Evolutionary conservation across 176 grass and related monocot genomes (phyloP).

Genomic region (Cenchrus purpureus): DNA sequence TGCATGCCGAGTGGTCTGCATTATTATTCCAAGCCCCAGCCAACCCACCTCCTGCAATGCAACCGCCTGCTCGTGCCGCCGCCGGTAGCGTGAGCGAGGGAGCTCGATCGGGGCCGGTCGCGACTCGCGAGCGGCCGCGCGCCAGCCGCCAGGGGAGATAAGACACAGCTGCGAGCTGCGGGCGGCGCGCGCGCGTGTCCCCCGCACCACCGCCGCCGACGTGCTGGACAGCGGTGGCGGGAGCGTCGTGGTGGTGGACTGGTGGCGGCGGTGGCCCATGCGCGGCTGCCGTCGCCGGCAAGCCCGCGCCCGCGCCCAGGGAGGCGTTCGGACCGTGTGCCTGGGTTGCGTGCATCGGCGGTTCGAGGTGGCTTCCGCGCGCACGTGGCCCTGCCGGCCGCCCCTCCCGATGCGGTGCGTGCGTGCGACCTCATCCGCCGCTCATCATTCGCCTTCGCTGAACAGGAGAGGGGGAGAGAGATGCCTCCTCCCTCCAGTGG

Average conservation of each 20-base stretch:
- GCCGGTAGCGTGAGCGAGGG: too few species aligned
- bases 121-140: too few species aligned
- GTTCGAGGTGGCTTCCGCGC: slow-evolving; percentile 25
- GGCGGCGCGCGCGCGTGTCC: neutral
- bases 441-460: slow-evolving; percentile 6
- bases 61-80: too few species aligned
- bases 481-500: too few species aligned
- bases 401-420: neutral
- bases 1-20: too few species aligned
- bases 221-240: neutral
- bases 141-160: too few species aligned
- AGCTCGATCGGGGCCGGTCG: too few species aligned
- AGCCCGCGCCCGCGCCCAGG: neutral
- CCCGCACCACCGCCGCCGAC: neutral
- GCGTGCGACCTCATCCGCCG: too few species aligned
- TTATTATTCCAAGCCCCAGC: neutral
- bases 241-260: neutral
- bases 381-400: slow-evolving; percentile 19
- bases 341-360: neutral
- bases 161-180: neutral
- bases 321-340: neutral
- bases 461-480: too few species aligned
- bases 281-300: neutral
- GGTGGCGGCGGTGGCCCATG: neutral
- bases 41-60: too few species aligned